Percentiles rank a stretch among this genome's conserved stretches.
Evolutionary conservation across 176 grass and related monocot genomes (phyloP).

Genomic region (Zoysia pacifica): DNA sequence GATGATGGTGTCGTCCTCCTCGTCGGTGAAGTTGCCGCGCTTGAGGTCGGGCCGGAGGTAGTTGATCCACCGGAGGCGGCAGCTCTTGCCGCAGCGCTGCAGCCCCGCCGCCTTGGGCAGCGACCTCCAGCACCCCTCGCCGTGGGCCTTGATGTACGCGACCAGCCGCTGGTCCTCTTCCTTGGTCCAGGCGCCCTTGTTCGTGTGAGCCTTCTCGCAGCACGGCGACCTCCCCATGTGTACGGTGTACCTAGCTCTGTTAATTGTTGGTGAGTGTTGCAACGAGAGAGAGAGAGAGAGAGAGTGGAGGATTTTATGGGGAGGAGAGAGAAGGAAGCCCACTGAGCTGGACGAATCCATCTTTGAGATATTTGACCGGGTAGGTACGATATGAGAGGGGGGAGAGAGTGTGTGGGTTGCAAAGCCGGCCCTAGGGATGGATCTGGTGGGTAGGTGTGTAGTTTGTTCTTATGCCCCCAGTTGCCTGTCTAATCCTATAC

Average conservation of each 20-base stretch:
- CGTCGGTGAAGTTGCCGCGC: constrained; percentile 76
- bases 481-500: constrained; percentile 1
- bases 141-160: constrained; percentile 73
- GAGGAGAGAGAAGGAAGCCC: constrained; percentile 24
- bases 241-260: too few relatives aligned
- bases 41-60: constrained; percentile 80
- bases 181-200: constrained; percentile 94
- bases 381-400: constrained; percentile 28
- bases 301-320: too few relatives aligned
- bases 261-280: too few relatives aligned
- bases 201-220: constrained; percentile 90
- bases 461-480: neutral
- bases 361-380: constrained; percentile 56
- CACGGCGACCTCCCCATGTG: constrained; percentile 79
- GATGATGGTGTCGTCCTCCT: constrained; percentile 85
- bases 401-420: constrained; percentile 21
- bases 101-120: constrained; percentile 81
- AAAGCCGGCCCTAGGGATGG: constrained; percentile 28
- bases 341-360: constrained; percentile 8
- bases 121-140: constrained; percentile 83
- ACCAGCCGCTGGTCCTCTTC: constrained; percentile 83
- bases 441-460: constrained; percentile 46
- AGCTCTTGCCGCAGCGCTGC: constrained; percentile 80
- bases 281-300: too few relatives aligned
- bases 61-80: constrained; percentile 81